A percentile compares a stretch with the other conserved stretches of the same genome.
Conservation (phyloP, 805 yeast species). For the Zygosaccharomyces siamensis region DNA sequence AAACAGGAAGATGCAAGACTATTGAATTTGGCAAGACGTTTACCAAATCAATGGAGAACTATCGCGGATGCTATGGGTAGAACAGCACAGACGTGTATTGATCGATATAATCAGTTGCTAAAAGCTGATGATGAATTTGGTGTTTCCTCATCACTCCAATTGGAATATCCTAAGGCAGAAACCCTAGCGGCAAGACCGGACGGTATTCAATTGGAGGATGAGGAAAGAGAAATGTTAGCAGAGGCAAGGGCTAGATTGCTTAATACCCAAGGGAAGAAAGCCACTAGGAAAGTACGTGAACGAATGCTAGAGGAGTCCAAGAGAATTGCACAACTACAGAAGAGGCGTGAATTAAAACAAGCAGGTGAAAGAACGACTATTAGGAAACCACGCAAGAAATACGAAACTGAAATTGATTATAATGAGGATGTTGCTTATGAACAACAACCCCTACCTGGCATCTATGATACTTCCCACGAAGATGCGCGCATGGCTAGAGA, state of each 20-base stretch:
- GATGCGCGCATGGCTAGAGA: slow-evolving; percentile 37
- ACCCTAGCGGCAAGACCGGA: slow-evolving; percentile 79
- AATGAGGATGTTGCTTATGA: slow-evolving; percentile 81
- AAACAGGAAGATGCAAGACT: slow-evolving; percentile 71
- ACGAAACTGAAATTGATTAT: slow-evolving; percentile 66
- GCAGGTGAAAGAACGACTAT: slow-evolving; percentile 61
- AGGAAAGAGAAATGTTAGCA: slow-evolving; percentile 85
- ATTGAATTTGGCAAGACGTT: slow-evolving; percentile 55
- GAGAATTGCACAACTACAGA: slow-evolving; percentile 69
- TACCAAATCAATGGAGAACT: slow-evolving; percentile 94
- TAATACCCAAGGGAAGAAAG: slow-evolving; percentile 91
- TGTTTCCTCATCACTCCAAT: slow-evolving; percentile 35
- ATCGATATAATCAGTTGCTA: slow-evolving; percentile 70
- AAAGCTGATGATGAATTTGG: slow-evolving; percentile 35
- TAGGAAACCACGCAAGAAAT: slow-evolving; percentile 48
- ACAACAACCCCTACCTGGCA: slow-evolving; percentile 59
- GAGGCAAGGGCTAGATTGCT: slow-evolving; percentile 91
- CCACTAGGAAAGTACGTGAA: slow-evolving; percentile 84
- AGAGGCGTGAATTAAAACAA: slow-evolving; percentile 72
- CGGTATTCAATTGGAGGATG: slow-evolving; percentile 73
- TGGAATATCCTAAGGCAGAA: slow-evolving; percentile 59
- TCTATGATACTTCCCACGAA: slow-evolving; percentile 67
- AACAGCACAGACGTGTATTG: slow-evolving; percentile 82
- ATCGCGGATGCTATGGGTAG: slow-evolving; percentile 78
- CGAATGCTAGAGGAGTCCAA: slow-evolving; percentile 73